Evolutionary conservation across 2,329 filamentous ascomycete species (phyloP).

Genomic region (Colletotrichum coccodes): DNA sequence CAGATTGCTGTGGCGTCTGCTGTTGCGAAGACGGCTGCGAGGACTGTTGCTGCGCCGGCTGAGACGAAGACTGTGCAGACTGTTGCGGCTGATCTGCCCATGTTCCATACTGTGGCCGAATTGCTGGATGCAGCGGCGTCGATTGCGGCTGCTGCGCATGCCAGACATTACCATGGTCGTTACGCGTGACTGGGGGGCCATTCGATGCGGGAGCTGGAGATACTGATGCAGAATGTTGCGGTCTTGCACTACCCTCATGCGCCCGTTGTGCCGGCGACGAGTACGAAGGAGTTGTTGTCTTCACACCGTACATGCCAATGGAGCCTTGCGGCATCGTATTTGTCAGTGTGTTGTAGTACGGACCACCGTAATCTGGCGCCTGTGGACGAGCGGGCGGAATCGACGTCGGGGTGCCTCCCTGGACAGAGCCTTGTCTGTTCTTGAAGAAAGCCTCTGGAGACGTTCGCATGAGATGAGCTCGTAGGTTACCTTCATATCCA

Average conservation of each 20-base stretch:
- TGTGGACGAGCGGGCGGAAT: neutral
- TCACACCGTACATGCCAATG: conserved; percentile 31
- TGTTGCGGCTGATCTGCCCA: conserved; percentile 27
- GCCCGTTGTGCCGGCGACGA: conserved; percentile 24
- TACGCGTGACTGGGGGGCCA: conserved; percentile 20
- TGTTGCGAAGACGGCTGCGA: conserved; percentile 32
- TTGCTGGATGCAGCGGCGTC: conserved; percentile 48
- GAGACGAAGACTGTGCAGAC: neutral
- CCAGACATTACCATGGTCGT: conserved; percentile 25
- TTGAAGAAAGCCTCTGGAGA: conserved; percentile 47
- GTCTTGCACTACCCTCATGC: neutral
- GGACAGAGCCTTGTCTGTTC: conserved; percentile 33
- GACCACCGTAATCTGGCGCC: conserved; percentile 6
- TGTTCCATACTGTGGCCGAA: conserved; percentile 42
- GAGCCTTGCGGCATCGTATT: conserved; percentile 22
- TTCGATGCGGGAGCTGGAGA: conserved; percentile 19
- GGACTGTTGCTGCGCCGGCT: conserved; percentile 36
- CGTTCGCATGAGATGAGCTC: conserved; percentile 54
- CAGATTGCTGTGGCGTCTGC: neutral
- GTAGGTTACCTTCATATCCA: conserved; percentile 65
- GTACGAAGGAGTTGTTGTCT: conserved; percentile 29
- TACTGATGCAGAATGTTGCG: conserved; percentile 26
- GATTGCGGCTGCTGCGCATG: conserved; percentile 33
- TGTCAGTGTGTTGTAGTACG: conserved; percentile 24
- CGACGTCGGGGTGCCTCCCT: conserved; percentile 28